These are phyloP conservation scores for Gaultheria prostrata DNA, from an alignment of 148 eudicot species.

Conservation along the genomic window DNA sequence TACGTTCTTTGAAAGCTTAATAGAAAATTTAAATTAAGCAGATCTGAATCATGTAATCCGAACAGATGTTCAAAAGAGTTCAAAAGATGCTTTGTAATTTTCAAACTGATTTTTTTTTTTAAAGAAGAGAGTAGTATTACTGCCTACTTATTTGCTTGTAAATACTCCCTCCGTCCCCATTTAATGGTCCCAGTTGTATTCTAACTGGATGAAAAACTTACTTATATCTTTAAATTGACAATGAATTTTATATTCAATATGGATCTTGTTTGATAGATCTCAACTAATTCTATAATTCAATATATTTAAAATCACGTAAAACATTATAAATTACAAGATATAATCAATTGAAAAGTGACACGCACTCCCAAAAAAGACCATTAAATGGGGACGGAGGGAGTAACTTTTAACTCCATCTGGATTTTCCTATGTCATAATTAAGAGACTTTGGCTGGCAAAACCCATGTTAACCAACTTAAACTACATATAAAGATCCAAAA, in stretches of 20 bases:
- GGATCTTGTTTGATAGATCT: too few relatives aligned
- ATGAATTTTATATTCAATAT: too few relatives aligned
- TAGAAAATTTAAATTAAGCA: background rate
- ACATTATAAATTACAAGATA: too few relatives aligned
- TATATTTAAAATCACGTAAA: too few relatives aligned
- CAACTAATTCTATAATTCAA: too few relatives aligned
- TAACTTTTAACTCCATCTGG: background rate
- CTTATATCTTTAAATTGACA: too few relatives aligned
- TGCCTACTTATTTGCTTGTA: background rate
- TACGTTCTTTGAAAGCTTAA: background rate
- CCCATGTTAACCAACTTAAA: background rate
- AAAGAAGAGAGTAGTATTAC: background rate
- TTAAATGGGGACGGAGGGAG: too few relatives aligned
- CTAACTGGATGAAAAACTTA: too few relatives aligned
- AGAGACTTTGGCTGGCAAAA: background rate
- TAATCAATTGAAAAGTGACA: too few relatives aligned
- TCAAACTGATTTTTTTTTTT: background rate
- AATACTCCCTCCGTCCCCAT: too few relatives aligned
- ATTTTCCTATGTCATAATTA: background rate
- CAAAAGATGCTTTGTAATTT: background rate
- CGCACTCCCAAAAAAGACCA: too few relatives aligned
- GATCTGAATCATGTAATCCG: background rate
- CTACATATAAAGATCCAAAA: slow-evolving; percentile 4
- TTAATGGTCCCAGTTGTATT: too few relatives aligned
- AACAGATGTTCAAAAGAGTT: background rate